phyloP scores from a whole-genome alignment of 352 stramenopile genomes.

The Peronospora farinosa region DNA sequence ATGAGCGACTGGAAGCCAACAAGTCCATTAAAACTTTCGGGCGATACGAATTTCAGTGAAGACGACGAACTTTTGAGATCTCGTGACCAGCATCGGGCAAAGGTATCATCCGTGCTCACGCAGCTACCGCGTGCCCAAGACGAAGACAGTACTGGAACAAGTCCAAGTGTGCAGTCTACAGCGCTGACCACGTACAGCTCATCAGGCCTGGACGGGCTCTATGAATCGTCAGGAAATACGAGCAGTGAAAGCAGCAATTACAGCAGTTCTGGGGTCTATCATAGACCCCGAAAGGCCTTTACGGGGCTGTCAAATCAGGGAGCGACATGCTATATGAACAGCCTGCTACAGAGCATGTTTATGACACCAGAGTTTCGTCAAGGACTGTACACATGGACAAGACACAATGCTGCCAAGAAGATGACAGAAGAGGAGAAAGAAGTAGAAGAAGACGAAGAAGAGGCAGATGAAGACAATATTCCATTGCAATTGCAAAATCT shows the following conservation, averaged over 20 bases:
- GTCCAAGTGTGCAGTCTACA: conserved; percentile 33
- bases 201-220: conserved; percentile 43
- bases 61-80: conserved; percentile 19
- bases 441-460: conserved; percentile 15
- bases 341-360: conserved; percentile 88
- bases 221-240: conserved; percentile 39
- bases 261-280: conserved; percentile 19
- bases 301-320: conserved; percentile 86
- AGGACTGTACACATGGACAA: conserved; percentile 67
- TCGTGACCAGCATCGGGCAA: conserved; percentile 24
- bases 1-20: conserved; percentile 18
- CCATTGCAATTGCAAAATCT: conserved; percentile 88
- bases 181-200: conserved; percentile 44
- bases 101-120: conserved; percentile 31
- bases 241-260: conserved; percentile 31
- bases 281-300: conserved; percentile 35
- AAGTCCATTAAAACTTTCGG: background rate
- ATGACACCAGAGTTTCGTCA: conserved; percentile 86
- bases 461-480: conserved; percentile 73
- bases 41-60: conserved; percentile 18
- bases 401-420: conserved; percentile 11
- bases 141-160: conserved; percentile 10
- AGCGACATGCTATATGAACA: conserved; percentile 93
- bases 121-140: conserved; percentile 26
- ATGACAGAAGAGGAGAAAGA: conserved; percentile 22